Base-by-base conservation (phyloP, 1,284 basidiomycete species). In the Amylostereum chailletii region DNA sequence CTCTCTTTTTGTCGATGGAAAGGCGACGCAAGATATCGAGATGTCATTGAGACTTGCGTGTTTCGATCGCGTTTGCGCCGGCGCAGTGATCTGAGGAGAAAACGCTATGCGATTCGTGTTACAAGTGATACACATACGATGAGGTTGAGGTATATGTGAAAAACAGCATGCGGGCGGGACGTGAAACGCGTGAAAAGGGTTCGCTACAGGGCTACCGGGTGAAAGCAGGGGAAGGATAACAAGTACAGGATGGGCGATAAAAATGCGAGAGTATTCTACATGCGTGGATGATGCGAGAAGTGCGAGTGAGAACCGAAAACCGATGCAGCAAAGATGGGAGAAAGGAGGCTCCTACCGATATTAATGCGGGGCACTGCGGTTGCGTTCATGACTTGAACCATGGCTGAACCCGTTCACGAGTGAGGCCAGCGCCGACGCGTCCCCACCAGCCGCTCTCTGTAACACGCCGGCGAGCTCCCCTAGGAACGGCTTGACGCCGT, bases 381-480 rank as follows among this genome's bases (percentile, higher is more conserved):
- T 19, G 36, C n/a, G 36, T n/a, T 37, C 36, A 37, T 8, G 36
- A 37, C 7, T n/a, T 8, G 36, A 37, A 37, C n/a, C n/a, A n/a
- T 37, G 7, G 7, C 36, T 8, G 36, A 8, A 7, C 36, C 36
- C 7, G 36, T 7, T 37, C 36, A n/a, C 8, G 36, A n/a, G 36
- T 37, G 36, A 7, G 8, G 36, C n/a, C n/a, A 37, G 36, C n/a
- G 7, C 8, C 36, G 36, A 7, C 36, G n/a, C 36, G n/a, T 37
- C 36, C 36, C 36, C 36, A 7, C 36, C 36, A 37, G 46, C 34
- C 30, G 58, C 74, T 0, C 58, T 68, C 31, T 51, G 48, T n/a
- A 55, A 55, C 8, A 55, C 36, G 3, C 33, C 34, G 29, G 48
- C 40, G 3, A 55, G 48, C 26, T 26, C 53, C 40, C 52, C 46